These are phyloP conservation scores for Leishmania lainsoni DNA, from an alignment of 208 protist genomes.

Conservation along the genomic window DNA sequence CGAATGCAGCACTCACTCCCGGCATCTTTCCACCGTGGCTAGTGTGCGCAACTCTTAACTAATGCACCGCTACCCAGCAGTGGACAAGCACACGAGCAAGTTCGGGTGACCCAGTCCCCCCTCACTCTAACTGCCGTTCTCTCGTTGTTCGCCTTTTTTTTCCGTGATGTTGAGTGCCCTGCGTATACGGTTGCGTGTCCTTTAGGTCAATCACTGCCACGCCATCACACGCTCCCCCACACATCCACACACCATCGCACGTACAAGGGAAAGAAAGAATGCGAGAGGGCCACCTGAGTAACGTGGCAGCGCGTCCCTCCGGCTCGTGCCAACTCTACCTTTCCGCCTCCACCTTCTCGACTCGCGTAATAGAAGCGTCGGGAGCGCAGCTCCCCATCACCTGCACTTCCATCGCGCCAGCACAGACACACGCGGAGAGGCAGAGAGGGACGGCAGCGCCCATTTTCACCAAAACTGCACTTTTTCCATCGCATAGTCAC, in stretches of 20 bases:
- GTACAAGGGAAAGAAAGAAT: not conserved
- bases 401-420: too few relatives aligned
- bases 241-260: not conserved
- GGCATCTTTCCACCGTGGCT: not conserved
- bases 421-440: not conserved
- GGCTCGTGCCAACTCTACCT: not conserved
- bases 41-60: not conserved
- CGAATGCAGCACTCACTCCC: not conserved
- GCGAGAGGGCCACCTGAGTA: not conserved
- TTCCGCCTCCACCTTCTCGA: conserved; percentile 1
- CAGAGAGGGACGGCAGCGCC: not conserved
- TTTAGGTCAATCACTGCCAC: not conserved
- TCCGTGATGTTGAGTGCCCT: not conserved
- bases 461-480: not conserved
- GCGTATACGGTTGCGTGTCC: not conserved
- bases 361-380: not conserved
- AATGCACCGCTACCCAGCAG: not conserved
- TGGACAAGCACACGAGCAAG: not conserved
- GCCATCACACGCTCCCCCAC: not conserved
- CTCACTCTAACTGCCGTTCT: not conserved
- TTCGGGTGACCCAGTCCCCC: not conserved
- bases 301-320: not conserved
- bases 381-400: not conserved
- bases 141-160: not conserved
- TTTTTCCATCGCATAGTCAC: not conserved